Base-by-base conservation (phyloP, 2,329 filamentous ascomycete species). In the Dothiorella sarmentorum region DNA sequence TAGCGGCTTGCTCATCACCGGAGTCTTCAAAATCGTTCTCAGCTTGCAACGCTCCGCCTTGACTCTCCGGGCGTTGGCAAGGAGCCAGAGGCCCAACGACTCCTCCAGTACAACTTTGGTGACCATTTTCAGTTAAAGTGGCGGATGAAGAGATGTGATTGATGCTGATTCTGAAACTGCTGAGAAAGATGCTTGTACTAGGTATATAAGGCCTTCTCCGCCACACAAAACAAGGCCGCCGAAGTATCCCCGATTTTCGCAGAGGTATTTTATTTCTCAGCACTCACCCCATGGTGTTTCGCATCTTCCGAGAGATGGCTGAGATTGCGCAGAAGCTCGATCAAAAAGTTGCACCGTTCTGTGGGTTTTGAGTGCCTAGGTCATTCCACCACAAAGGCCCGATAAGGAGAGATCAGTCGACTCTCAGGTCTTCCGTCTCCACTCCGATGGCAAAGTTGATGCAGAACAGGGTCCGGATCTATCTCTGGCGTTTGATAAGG, bases 401-500 rank as follows among this genome's bases (percentile, higher is more conserved):
- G 47, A 51, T 51, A 51, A 24, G 47, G 47, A 51, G 47, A 51
- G 33, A 24, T 51, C 47, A 51, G 47, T 51, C 47, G 47, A 51
- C 31, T 51, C 47, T 51, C 47, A 51, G 17, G 47, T 37, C 29
- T 24, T 18, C 31, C 2, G 47, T 9, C 20, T 51, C 47, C 47
- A 51, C 47, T 51, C 37, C 13, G 17, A 26, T 35, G 17, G 20
- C 31, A 35, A 27, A 27, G 42, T 20, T 37, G 47, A 26, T 51
- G 20, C 47, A 38, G 31, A 26, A 26, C 15, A 15, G 26, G 31
- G 45, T 37, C 45, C 37, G 31, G 45, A 13, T 24, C 9, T 31
- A 24, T 17, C 6, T 17, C 2, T 7, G 20, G 15, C 29, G n/a
- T n/a, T 31, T 51, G 47, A 37, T 51, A 37, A 51, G 47, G 20